Evolutionary conservation across 352 stramenopile genomes (phyloP).

Genomic region (Phytophthora tentaculata): DNA sequence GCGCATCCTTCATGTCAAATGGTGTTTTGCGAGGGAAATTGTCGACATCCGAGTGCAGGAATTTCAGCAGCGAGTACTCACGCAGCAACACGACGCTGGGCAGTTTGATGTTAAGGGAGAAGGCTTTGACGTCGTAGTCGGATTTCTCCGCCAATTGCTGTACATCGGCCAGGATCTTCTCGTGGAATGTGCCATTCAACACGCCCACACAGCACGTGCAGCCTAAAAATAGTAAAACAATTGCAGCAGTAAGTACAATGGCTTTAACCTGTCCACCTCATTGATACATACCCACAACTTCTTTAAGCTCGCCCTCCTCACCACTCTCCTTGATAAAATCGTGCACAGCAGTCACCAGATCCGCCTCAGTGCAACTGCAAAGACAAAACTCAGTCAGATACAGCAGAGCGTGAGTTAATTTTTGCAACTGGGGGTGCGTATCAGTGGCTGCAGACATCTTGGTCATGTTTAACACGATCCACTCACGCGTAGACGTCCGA

Average conservation of each 20-base stretch:
- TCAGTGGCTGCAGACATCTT: conserved; percentile 5
- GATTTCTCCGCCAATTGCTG: conserved; percentile 42
- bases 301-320: conserved; percentile 22
- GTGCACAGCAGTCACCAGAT: conserved; percentile 34
- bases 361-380: conserved; percentile 38
- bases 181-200: conserved; percentile 51
- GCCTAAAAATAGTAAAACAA: conserved; percentile 31
- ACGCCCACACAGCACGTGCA: conserved; percentile 80
- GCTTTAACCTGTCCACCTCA: not conserved
- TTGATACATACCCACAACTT: conserved; percentile 27
- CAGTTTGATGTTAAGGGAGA: conserved; percentile 84
- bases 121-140: conserved; percentile 70
- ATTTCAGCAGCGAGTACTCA: conserved; percentile 75
- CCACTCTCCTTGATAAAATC: conserved; percentile 29
- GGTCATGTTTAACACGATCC: not conserved
- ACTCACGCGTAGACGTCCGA: conserved; percentile 63
- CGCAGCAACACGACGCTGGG: conserved; percentile 78
- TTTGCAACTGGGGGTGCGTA: conserved; percentile 6
- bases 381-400: conserved; percentile 5
- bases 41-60: conserved; percentile 45
- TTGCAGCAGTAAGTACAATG: conserved; percentile 3
- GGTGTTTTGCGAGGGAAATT: conserved; percentile 47
- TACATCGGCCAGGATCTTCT: conserved; percentile 52
- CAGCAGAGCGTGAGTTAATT: conserved; percentile 8
- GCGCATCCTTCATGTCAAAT: conserved; percentile 79